Percentiles rank a stretch among this genome's conserved stretches.
Evolutionary conservation across 1,284 basidiomycete genomes (phyloP).

Genomic region (Meripilus lineatus): DNA sequence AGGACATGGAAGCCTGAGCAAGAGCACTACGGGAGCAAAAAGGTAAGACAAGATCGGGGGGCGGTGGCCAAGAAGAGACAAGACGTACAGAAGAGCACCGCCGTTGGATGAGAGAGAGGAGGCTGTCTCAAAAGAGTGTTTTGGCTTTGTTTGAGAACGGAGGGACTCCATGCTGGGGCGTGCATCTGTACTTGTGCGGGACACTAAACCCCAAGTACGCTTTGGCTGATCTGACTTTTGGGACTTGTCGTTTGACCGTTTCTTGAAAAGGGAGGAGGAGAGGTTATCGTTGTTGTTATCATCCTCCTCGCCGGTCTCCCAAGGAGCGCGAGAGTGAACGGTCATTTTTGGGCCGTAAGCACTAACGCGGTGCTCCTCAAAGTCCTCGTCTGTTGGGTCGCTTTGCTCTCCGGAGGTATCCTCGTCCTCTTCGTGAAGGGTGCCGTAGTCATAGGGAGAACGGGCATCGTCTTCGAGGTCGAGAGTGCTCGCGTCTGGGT

Average conservation of each 20-base stretch:
- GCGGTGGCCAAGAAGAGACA: conserved; percentile 2
- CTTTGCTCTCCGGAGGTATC: conserved; percentile 21
- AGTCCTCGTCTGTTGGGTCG: conserved; percentile 33
- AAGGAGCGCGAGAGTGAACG: conserved; percentile 73
- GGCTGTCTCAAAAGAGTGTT: conserved; percentile 55
- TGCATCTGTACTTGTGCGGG: conserved; percentile 34
- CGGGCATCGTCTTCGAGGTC: conserved; percentile 58
- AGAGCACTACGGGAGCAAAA: conserved; percentile 31
- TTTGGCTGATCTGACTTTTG: conserved; percentile 34
- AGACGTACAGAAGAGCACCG: conserved; percentile 56
- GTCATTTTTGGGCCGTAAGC: conserved; percentile 74
- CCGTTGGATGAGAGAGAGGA: conserved; percentile 45
- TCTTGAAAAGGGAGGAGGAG: conserved; percentile 23
- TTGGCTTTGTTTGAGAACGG: conserved; percentile 44
- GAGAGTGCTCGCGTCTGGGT: conserved; percentile 46
- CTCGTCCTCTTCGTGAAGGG: conserved; percentile 19
- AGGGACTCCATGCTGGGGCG: conserved; percentile 62
- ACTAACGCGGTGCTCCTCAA: conserved; percentile 50
- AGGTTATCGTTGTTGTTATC: conserved; percentile 41
- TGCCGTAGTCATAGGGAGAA: conserved; percentile 32
- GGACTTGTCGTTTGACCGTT: conserved; percentile 22
- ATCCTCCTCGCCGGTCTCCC: conserved; percentile 54
- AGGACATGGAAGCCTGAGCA: conserved; percentile 56
- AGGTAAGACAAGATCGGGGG: conserved; percentile 4
- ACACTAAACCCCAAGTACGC: conserved; percentile 38